Percentiles rank a stretch among this genome's conserved stretches.
Conservation (phyloP, 106 monocot genomes). For the Dendrobium catenatum region DNA sequence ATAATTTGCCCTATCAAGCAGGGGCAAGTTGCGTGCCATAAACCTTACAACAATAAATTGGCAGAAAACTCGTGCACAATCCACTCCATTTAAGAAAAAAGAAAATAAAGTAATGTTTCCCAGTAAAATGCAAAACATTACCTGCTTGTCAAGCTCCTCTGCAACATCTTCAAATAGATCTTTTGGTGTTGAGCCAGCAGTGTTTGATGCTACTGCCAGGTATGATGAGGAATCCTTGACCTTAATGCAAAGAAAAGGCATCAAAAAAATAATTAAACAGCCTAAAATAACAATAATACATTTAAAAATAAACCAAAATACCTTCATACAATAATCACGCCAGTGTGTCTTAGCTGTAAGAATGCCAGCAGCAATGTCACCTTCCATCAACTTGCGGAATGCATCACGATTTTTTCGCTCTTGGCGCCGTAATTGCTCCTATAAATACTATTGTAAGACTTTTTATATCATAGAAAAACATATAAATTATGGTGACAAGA, state of each 20-base stretch:
- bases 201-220: conserved; percentile 68
- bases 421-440: conserved; percentile 66
- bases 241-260: conserved; percentile 22
- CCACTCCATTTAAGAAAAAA: neutral
- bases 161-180: conserved; percentile 91
- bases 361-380: conserved; percentile 53
- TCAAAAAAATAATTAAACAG: conserved; percentile 5
- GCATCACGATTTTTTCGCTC: conserved; percentile 95
- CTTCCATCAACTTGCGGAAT: conserved; percentile 87
- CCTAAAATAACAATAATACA: neutral
- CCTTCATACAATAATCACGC: conserved; percentile 93
- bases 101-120: neutral
- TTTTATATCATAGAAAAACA: conserved; percentile 5
- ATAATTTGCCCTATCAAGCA: no score
- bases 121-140: conserved; percentile 13
- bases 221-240: conserved; percentile 65
- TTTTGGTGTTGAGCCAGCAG: conserved; percentile 92
- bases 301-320: conserved; percentile 13
- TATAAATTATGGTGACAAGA: neutral
- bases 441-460: conserved; percentile 1
- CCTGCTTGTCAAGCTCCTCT: conserved; percentile 90
- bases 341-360: conserved; percentile 93
- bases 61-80: neutral
- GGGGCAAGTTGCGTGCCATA: neutral
- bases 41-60: neutral